These are phyloP conservation scores for Epichloe uncinata DNA, from an alignment of 2,329 filamentous ascomycete species.

Conservation along the genomic window DNA sequence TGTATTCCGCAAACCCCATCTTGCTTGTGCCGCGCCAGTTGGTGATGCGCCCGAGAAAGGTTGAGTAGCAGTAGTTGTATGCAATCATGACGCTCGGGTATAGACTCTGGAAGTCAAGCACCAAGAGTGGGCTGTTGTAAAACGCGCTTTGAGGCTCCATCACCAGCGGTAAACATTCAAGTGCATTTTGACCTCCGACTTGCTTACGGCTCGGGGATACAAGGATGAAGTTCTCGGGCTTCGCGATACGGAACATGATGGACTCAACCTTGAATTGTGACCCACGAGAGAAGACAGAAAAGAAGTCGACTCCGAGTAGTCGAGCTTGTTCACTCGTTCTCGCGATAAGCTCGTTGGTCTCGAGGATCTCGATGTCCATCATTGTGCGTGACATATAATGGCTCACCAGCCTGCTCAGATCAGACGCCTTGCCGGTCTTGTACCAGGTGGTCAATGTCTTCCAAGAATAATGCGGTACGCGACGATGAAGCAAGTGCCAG, in stretches of 20 bases:
- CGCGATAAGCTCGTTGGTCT: conserved; percentile 76
- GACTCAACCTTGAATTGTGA: conserved; percentile 99
- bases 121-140: conserved; percentile 77
- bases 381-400: conserved; percentile 67
- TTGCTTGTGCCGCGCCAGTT: conserved; percentile 87
- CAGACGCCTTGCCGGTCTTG: conserved; percentile 48
- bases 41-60: conserved; percentile 74
- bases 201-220: conserved; percentile 85
- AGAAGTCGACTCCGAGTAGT: conserved; percentile 88
- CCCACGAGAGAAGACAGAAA: conserved; percentile 85
- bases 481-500: conserved; percentile 76
- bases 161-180: conserved; percentile 87
- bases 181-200: conserved; percentile 83
- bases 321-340: conserved; percentile 91
- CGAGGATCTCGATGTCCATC: conserved; percentile 80
- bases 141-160: conserved; percentile 97
- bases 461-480: conserved; percentile 80
- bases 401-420: conserved; percentile 60
- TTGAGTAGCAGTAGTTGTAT: conserved; percentile 98
- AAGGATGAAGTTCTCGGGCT: conserved; percentile 86
- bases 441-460: conserved; percentile 75
- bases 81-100: conserved; percentile 99
- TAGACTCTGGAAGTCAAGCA: conserved; percentile 89
- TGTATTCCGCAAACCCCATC: conserved; percentile 86
- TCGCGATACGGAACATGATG: conserved; percentile 96